A percentile compares a stretch with the other conserved stretches of the same genome.
Conservation (phyloP, 768 basidiomycete species). For the Suillus lakei region DNA sequence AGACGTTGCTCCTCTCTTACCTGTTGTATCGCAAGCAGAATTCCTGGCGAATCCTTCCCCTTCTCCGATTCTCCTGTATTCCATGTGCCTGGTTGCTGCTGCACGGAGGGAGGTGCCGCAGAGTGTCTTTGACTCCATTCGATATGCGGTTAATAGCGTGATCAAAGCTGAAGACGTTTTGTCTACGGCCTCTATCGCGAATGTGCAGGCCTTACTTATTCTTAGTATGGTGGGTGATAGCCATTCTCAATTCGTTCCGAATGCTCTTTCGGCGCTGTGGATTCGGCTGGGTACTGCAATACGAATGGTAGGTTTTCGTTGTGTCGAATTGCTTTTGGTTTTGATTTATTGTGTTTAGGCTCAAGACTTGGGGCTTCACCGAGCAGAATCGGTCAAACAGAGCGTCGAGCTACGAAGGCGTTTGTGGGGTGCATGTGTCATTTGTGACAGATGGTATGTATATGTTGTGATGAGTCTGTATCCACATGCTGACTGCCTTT, state of each 20-base stretch:
- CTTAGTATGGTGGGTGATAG: conserved; percentile 88
- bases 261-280: conserved; percentile 85
- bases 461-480: conserved; percentile 7
- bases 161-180: conserved; percentile 92
- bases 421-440: conserved; percentile 94
- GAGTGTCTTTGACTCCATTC: conserved; percentile 86
- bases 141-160: conserved; percentile 83
- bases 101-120: conserved; percentile 84
- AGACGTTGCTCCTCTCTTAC: conserved; percentile 87
- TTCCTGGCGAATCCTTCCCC: conserved; percentile 79
- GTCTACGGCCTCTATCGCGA: conserved; percentile 82
- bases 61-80: conserved; percentile 85
- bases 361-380: conserved; percentile 94
- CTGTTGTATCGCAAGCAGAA: conserved; percentile 86
- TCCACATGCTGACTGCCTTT: conserved; percentile 13
- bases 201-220: conserved; percentile 88
- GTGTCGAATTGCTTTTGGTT: conserved; percentile 6
- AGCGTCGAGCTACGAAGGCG: conserved; percentile 86
- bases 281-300: conserved; percentile 88
- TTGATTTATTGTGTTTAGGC: conserved; percentile 57
- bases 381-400: conserved; percentile 85
- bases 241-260: conserved; percentile 88
- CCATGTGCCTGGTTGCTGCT: conserved; percentile 92
- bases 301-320: conserved; percentile 72
- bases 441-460: conserved; percentile 88